Conservation (phyloP, 1,139 yeast genomes). For the Debaryomyces singareniensis region DNA sequence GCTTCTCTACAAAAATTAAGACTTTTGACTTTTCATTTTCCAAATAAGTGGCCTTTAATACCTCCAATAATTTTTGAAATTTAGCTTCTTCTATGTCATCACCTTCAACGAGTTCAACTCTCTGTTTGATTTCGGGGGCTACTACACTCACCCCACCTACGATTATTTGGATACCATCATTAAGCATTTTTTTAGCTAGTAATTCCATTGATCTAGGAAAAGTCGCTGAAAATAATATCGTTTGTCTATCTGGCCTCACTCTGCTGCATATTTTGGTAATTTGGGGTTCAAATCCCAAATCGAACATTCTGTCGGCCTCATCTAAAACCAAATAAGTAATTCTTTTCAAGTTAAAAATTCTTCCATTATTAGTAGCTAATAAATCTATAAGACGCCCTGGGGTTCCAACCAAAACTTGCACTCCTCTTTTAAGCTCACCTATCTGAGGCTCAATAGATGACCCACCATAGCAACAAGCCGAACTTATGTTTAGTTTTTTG, state of each 20-base stretch:
- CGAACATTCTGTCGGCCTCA: constrained; percentile 97
- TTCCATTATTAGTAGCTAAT: constrained; percentile 76
- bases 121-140: constrained; percentile 73
- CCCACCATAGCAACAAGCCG: constrained; percentile 93
- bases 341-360: constrained; percentile 61
- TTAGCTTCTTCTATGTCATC: constrained; percentile 37
- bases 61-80: constrained; percentile 46
- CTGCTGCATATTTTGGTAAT: constrained; percentile 74
- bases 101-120: constrained; percentile 50
- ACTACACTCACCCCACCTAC: constrained; percentile 84
- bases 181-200: constrained; percentile 60
- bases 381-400: constrained; percentile 95
- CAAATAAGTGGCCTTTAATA: constrained; percentile 41
- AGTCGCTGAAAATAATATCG: constrained; percentile 93
- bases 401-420: constrained; percentile 83
- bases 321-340: constrained; percentile 83
- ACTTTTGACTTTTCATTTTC: constrained; percentile 36
- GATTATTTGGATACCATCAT: constrained; percentile 65
- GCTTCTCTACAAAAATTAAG: constrained; percentile 82
- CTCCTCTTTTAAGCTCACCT: constrained; percentile 70
- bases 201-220: constrained; percentile 77
- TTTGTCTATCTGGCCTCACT: constrained; percentile 81
- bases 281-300: constrained; percentile 97
- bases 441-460: constrained; percentile 79
- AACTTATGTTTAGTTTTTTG: constrained; percentile 36